phyloP scores from a whole-genome alignment of 2,329 filamentous ascomycete genomes.

The Scedosporium boydii region DNA sequence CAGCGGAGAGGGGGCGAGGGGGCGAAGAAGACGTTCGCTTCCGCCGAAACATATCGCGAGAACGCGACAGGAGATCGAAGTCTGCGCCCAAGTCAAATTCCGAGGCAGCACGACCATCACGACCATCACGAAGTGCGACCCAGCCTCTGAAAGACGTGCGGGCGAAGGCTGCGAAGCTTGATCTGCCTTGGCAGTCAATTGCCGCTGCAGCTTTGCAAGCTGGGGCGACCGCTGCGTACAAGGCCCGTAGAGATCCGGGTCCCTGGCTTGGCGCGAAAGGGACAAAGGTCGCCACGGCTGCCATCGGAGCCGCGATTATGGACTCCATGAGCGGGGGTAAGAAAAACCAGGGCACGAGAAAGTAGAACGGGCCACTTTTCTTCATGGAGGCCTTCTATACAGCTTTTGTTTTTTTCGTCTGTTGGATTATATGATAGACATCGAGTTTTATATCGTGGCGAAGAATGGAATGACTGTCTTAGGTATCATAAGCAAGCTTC shows the following conservation, averaged over 20 bases:
- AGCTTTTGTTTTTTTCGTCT: no score
- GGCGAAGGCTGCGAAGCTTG: background rate
- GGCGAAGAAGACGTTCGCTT: background rate
- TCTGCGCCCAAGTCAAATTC: background rate
- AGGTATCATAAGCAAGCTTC: no score
- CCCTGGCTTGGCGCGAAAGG: slow-evolving; percentile 39
- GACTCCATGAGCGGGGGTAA: slow-evolving; percentile 33
- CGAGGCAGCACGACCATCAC: background rate
- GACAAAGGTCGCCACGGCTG: slow-evolving; percentile 37
- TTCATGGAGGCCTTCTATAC: no score
- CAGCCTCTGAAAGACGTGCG: background rate
- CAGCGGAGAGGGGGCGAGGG: background rate
- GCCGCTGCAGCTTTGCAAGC: slow-evolving; percentile 36
- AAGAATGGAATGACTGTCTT: no score
- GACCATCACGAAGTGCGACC: background rate
- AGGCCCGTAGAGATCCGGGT: slow-evolving; percentile 32
- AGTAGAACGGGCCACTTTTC: background rate
- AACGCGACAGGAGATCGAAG: background rate
- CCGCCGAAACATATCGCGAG: background rate
- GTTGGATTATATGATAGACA: no score
- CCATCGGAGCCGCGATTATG: slow-evolving; percentile 36
- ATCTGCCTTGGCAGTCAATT: slow-evolving; percentile 20
- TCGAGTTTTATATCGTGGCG: no score
- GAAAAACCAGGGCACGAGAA: slow-evolving; percentile 10
- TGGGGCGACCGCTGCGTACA: slow-evolving; percentile 37